phyloP scores from a whole-genome alignment of 1,284 basidiomycete genomes.

The Amylostereum areolatum region DNA sequence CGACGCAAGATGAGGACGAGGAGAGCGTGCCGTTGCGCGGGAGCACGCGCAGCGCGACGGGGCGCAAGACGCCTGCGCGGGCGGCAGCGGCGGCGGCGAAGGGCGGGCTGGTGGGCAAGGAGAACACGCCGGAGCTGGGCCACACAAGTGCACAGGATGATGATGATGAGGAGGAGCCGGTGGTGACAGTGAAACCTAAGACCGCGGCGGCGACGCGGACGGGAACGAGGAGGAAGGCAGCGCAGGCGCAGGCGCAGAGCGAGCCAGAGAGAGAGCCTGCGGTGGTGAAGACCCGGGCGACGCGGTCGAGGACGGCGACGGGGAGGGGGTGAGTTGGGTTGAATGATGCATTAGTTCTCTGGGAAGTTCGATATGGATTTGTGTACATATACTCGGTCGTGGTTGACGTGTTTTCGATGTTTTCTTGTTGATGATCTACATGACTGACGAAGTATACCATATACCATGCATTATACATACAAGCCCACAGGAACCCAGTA shows the following conservation, averaged over 20 bases:
- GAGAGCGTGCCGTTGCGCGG: background rate
- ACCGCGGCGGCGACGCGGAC: constrained; percentile 11
- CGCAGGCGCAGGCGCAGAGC: constrained; percentile 12
- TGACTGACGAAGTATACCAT: too few species aligned
- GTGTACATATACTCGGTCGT: too few species aligned
- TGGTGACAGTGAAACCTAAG: constrained; percentile 7
- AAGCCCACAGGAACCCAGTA: too few species aligned
- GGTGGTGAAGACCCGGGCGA: constrained; percentile 14
- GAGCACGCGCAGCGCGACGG: constrained; percentile 2
- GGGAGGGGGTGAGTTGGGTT: too few species aligned
- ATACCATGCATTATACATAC: too few species aligned
- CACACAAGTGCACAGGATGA: constrained; percentile 15
- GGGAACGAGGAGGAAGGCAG: constrained; percentile 12
- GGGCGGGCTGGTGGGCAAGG: constrained; percentile 24
- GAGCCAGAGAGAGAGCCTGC: constrained; percentile 15
- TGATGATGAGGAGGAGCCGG: constrained; percentile 17
- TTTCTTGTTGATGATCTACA: too few species aligned
- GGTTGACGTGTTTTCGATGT: too few species aligned
- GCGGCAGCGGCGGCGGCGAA: constrained; percentile 12
- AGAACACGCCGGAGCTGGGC: constrained; percentile 31
- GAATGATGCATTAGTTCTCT: too few species aligned
- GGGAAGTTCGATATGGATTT: too few species aligned
- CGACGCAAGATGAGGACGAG: background rate
- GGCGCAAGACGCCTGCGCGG: constrained; percentile 11
- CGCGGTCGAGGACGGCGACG: constrained; percentile 17